phyloP scores from a whole-genome alignment of 768 basidiomycete species.

The Tephrocybe sp. region DNA sequence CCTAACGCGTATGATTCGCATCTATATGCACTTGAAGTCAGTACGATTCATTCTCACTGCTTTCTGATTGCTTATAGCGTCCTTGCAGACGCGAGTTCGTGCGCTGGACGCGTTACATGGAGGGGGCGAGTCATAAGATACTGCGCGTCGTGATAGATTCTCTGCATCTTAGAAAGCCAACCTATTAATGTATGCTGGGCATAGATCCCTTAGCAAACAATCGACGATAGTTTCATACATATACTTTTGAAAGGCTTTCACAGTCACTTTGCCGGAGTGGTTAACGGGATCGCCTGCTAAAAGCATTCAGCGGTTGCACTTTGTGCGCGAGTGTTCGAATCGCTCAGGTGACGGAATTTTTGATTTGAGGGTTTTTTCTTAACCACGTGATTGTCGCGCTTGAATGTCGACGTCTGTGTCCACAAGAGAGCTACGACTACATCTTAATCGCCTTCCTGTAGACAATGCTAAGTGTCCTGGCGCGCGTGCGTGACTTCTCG shows the following conservation, averaged over 20 bases:
- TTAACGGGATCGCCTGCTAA: conserved; percentile 85
- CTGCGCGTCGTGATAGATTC: too few relatives aligned
- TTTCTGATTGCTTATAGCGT: background rate
- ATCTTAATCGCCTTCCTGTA: background rate
- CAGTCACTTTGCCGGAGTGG: conserved; percentile 93
- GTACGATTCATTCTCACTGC: conserved; percentile 9
- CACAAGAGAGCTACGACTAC: background rate
- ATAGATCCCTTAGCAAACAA: too few relatives aligned
- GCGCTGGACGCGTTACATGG: conserved; percentile 16
- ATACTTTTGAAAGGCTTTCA: too few relatives aligned
- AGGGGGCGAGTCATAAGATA: background rate
- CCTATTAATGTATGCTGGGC: too few relatives aligned
- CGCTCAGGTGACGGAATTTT: too few relatives aligned
- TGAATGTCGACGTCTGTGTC: background rate
- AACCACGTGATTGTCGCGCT: background rate
- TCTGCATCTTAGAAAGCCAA: too few relatives aligned
- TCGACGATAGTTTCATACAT: too few relatives aligned
- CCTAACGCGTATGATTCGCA: conserved; percentile 75
- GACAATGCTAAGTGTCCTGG: conserved; percentile 9
- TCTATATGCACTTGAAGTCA: conserved; percentile 73
- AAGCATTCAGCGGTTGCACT: too few relatives aligned
- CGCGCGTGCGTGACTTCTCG: conserved; percentile 6
- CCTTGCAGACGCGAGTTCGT: conserved; percentile 14
- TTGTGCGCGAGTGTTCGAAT: too few relatives aligned
- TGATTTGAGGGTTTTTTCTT: too few relatives aligned